phyloP scores from a whole-genome alignment of 176 grass and related monocot genomes.

The Cenchrus purpureus region DNA sequence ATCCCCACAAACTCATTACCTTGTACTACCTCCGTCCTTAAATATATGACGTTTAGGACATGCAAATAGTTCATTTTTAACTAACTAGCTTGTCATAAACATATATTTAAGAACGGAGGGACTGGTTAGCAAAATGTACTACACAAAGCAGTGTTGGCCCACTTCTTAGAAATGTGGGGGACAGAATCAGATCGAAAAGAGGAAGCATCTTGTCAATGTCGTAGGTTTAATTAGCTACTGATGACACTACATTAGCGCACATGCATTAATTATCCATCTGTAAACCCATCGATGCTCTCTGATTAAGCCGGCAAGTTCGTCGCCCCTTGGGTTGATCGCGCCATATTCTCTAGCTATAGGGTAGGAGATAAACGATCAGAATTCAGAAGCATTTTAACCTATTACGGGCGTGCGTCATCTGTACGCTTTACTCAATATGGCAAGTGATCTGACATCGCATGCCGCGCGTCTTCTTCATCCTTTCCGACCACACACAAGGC shows the following conservation, averaged over 20 bases:
- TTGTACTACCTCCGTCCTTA: no score
- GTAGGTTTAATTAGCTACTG: background rate
- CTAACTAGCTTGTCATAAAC: no score
- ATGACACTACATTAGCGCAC: background rate
- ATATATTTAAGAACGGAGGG: no score
- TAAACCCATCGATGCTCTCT: background rate
- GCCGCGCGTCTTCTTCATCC: slow-evolving; percentile 47
- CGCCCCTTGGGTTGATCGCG: background rate
- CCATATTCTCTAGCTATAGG: background rate
- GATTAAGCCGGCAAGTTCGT: background rate
- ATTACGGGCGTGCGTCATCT: background rate
- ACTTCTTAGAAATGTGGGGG: no score
- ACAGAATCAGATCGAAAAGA: background rate
- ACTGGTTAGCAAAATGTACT: no score
- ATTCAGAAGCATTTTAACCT: background rate
- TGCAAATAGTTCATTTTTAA: no score
- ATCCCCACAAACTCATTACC: no score
- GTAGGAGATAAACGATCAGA: slow-evolving; percentile 19
- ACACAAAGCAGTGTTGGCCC: no score
- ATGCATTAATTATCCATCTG: background rate
- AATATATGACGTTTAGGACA: no score
- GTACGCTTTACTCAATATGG: slow-evolving; percentile 21
- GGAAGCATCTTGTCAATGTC: background rate
- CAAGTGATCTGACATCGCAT: slow-evolving; percentile 20
- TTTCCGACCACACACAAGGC: slow-evolving; percentile 47